phyloP scores from a whole-genome alignment of 805 yeast species.

The Pichia manshurica region DNA sequence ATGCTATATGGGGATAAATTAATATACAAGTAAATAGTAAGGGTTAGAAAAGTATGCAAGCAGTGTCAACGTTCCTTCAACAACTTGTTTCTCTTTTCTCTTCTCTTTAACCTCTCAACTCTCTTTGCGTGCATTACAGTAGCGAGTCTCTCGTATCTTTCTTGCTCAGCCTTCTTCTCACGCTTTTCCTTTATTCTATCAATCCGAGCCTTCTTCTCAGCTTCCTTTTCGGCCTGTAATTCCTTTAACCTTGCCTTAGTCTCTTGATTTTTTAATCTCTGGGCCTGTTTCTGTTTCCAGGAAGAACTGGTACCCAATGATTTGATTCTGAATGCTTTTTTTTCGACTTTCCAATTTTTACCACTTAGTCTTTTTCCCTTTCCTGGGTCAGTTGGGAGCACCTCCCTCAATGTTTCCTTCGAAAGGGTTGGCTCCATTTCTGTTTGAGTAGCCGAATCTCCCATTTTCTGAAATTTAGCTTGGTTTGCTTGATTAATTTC shows the following conservation, averaged over 20 bases:
- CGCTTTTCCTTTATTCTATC: conserved; percentile 64
- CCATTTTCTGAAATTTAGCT: too few relatives aligned
- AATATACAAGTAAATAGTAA: neutral
- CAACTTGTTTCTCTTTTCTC: conserved; percentile 91
- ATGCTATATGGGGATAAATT: too few relatives aligned
- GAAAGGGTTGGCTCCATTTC: neutral
- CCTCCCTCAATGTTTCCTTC: conserved; percentile 9
- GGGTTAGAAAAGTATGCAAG: neutral
- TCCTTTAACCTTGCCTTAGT: conserved; percentile 64
- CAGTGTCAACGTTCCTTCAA: conserved; percentile 68
- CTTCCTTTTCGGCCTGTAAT: conserved; percentile 72
- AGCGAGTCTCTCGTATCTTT: conserved; percentile 77
- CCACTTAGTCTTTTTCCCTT: conserved; percentile 31
- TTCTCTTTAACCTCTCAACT: conserved; percentile 82
- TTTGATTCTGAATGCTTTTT: conserved; percentile 61
- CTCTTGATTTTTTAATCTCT: conserved; percentile 59
- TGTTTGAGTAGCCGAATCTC: neutral
- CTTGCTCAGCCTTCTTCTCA: conserved; percentile 80
- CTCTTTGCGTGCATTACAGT: conserved; percentile 86
- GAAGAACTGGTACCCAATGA: conserved; percentile 53
- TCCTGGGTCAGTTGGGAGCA: conserved; percentile 18
- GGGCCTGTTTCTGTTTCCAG: conserved; percentile 64
- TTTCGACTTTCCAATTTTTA: conserved; percentile 66
- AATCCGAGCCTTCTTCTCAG: conserved; percentile 46
- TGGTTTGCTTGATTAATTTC: too few relatives aligned